These are phyloP conservation scores for Exophiala aquamarina DNA, from an alignment of 2,329 filamentous ascomycete genomes.

Conservation along the genomic window DNA sequence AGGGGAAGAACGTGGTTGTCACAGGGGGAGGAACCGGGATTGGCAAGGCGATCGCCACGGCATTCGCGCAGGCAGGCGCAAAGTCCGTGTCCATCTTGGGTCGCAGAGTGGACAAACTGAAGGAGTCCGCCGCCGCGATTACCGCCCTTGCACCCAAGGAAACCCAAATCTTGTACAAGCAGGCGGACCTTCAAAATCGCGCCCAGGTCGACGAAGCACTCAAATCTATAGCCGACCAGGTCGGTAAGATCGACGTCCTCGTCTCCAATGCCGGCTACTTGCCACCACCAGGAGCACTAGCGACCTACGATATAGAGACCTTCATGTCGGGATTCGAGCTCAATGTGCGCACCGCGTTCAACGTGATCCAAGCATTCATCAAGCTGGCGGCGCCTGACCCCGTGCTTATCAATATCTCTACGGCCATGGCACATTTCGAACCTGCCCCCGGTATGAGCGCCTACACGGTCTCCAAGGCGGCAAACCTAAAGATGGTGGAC, in stretches of 20 bases:
- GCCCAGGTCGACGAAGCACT: background rate
- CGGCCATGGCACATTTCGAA: background rate
- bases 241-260: background rate
- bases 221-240: background rate
- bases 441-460: conserved; percentile 4
- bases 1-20: conserved; percentile 30
- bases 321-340: conserved; percentile 1
- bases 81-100: conserved; percentile 3
- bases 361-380: conserved; percentile 1
- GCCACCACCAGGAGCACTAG: background rate
- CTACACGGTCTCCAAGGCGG: conserved; percentile 45
- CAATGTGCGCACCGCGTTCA: background rate
- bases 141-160: background rate
- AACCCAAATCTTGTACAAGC: background rate
- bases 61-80: conserved; percentile 31
- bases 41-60: conserved; percentile 29
- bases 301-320: background rate
- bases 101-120: conserved; percentile 4
- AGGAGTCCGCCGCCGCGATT: background rate
- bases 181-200: background rate
- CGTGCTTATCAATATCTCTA: background rate
- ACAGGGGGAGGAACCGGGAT: conserved; percentile 31
- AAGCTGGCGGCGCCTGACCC: background rate
- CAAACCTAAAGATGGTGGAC: conserved; percentile 42
- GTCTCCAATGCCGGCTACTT: background rate